phyloP scores from a whole-genome alignment of 345 rosid genomes.

The Odontarrhena argentea region DNA sequence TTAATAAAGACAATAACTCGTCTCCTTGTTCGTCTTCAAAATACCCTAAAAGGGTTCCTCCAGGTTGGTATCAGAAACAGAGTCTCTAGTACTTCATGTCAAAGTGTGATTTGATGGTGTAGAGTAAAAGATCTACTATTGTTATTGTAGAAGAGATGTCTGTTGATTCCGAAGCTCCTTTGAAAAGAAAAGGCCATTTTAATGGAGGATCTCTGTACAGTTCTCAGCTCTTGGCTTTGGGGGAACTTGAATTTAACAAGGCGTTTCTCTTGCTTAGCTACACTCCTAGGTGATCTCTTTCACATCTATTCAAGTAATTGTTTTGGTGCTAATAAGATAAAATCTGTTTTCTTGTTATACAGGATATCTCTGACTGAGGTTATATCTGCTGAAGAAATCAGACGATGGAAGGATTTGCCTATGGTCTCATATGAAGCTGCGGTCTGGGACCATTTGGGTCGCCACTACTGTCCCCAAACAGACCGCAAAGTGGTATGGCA shows the following conservation, averaged over 20 bases:
- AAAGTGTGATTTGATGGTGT: neutral
- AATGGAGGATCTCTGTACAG: conserved; percentile 24
- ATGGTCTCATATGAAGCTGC: conserved; percentile 54
- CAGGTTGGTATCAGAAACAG: conserved; percentile 28
- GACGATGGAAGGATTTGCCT: conserved; percentile 41
- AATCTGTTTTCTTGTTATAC: neutral
- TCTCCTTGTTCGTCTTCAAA: conserved; percentile 14
- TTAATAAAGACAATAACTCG: neutral
- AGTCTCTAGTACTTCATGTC: neutral
- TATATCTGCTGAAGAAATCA: conserved; percentile 47
- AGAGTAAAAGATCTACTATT: neutral
- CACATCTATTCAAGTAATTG: neutral
- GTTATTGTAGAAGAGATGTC: conserved; percentile 27
- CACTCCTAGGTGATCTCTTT: conserved; percentile 54
- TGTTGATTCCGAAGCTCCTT: conserved; percentile 28
- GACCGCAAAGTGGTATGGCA: conserved; percentile 28
- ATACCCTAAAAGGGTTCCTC: conserved; percentile 2
- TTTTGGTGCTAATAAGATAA: no score
- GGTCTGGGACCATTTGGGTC: conserved; percentile 47
- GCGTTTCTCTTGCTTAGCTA: conserved; percentile 64
- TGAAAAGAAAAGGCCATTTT: neutral
- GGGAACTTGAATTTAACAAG: conserved; percentile 67
- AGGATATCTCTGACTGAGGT: conserved; percentile 48
- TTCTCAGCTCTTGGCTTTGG: conserved; percentile 51
- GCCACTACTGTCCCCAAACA: neutral